Evolutionary conservation across 139 green algal genomes (phyloP).

Genomic region (Chlamydomonas schloesseri): DNA sequence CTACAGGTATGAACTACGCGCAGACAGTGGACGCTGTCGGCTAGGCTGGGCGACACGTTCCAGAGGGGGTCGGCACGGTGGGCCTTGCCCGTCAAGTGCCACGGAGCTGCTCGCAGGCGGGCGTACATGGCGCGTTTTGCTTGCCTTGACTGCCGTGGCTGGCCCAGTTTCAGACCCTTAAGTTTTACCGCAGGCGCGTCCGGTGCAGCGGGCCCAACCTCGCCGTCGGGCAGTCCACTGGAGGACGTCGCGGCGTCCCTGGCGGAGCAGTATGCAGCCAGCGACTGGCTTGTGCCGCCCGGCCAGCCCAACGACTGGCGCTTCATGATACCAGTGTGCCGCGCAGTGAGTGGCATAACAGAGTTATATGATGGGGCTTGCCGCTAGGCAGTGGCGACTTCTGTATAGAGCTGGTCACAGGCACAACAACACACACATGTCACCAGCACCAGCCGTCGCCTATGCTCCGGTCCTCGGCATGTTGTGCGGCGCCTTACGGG

Average conservation of each 20-base stretch:
- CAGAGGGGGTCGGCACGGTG: neutral
- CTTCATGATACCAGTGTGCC: constrained; percentile 20
- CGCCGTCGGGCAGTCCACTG: neutral
- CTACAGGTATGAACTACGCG: too few species aligned
- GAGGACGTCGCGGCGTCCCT: neutral
- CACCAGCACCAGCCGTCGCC: too few species aligned
- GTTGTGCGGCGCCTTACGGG: too few species aligned
- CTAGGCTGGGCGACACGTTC: too few species aligned
- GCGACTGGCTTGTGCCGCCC: constrained; percentile 25
- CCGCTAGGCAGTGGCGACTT: neutral
- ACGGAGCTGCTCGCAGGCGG: neutral
- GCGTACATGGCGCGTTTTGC: too few species aligned
- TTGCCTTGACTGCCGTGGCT: too few species aligned
- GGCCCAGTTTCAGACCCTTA: too few species aligned
- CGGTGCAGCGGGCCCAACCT: neutral
- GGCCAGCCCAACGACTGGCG: constrained; percentile 41
- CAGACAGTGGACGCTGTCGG: too few species aligned
- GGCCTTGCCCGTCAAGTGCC: neutral
- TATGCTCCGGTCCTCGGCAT: too few species aligned
- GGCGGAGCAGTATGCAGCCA: neutral
- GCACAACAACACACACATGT: too few species aligned
- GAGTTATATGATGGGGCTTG: too few species aligned
- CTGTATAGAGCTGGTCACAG: too few species aligned
- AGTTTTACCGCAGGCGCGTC: neutral
- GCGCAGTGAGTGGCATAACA: constrained; percentile 16